Evolutionary conservation across 2,329 filamentous ascomycete genomes (phyloP).

Genomic region (Didymella keratinophila): DNA sequence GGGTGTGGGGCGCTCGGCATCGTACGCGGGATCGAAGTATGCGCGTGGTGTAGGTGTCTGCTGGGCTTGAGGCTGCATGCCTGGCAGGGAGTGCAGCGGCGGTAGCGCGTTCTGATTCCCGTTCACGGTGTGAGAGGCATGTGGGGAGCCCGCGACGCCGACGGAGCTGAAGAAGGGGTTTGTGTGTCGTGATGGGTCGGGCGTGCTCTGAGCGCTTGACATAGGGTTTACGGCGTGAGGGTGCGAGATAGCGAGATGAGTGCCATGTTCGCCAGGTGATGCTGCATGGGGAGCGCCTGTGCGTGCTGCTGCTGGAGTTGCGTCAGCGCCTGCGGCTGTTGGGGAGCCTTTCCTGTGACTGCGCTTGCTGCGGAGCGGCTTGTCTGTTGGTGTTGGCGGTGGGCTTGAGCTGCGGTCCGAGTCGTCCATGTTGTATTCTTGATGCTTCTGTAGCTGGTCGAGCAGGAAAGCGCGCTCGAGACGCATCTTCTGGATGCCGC

Average conservation of each 20-base stretch:
- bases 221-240: conserved; percentile 39
- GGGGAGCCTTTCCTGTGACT: conserved; percentile 61
- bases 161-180: conserved; percentile 44
- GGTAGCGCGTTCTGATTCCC: conserved; percentile 38
- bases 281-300: conserved; percentile 20
- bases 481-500: conserved; percentile 89
- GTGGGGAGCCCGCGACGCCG: conserved; percentile 35
- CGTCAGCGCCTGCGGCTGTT: conserved; percentile 27
- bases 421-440: conserved; percentile 61
- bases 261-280: conserved; percentile 26
- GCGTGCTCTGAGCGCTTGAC: conserved; percentile 51
- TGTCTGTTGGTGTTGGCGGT: conserved; percentile 81
- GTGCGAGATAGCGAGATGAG: conserved; percentile 23
- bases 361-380: conserved; percentile 77
- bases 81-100: conserved; percentile 36
- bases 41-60: conserved; percentile 30
- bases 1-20: conserved; percentile 37
- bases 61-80: conserved; percentile 34
- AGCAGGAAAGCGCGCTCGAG: conserved; percentile 75
- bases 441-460: conserved; percentile 57
- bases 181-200: conserved; percentile 42
- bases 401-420: conserved; percentile 81
- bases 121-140: conserved; percentile 39
- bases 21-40: conserved; percentile 46
- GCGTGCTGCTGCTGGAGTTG: conserved; percentile 5